A percentile compares a stretch with the other conserved stretches of the same genome.
Conservation (phyloP, 2,329 filamentous ascomycete species). For the Fusarium abutilonis region DNA sequence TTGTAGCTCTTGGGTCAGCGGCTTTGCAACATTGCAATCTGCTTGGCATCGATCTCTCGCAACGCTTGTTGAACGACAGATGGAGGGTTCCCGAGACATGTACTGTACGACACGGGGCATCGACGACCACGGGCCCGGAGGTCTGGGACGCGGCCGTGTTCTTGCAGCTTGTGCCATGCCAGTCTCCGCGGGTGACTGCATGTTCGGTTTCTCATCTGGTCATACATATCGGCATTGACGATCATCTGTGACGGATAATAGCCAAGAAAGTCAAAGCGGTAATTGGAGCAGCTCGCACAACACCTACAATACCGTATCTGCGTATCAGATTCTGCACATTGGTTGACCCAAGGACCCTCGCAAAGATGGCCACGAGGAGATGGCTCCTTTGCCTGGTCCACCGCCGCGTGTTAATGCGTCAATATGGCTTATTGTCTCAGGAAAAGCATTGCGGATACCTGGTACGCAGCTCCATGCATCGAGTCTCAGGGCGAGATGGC, state of each 20-base stretch:
- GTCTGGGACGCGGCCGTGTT: constrained; percentile 41
- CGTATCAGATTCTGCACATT: constrained; percentile 1
- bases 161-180: constrained; percentile 35
- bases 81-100: constrained; percentile 35
- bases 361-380: constrained; percentile 14
- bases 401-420: constrained; percentile 16
- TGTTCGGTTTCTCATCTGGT: constrained; percentile 24
- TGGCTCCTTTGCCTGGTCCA: constrained; percentile 9
- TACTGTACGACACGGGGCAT: constrained; percentile 27
- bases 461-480: constrained; percentile 4
- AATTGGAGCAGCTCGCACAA: constrained; percentile 8
- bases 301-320: not conserved
- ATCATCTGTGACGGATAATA: constrained; percentile 19
- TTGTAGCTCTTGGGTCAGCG: not conserved
- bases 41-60: constrained; percentile 18
- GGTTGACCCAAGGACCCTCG: constrained; percentile 11
- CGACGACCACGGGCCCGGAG: constrained; percentile 34
- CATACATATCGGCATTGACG: constrained; percentile 10
- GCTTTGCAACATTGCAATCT: constrained; percentile 11
- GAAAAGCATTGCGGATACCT: constrained; percentile 3
- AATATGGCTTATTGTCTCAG: constrained; percentile 28
- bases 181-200: constrained; percentile 29
- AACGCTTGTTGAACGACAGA: constrained; percentile 30
- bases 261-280: constrained; percentile 12
- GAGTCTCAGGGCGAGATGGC: constrained; percentile 1